Evolutionary conservation across 768 basidiomycete species (phyloP), one percentile per base, ranked within the genome.

Genomic region (Cystobasidium ongulense): DNA sequence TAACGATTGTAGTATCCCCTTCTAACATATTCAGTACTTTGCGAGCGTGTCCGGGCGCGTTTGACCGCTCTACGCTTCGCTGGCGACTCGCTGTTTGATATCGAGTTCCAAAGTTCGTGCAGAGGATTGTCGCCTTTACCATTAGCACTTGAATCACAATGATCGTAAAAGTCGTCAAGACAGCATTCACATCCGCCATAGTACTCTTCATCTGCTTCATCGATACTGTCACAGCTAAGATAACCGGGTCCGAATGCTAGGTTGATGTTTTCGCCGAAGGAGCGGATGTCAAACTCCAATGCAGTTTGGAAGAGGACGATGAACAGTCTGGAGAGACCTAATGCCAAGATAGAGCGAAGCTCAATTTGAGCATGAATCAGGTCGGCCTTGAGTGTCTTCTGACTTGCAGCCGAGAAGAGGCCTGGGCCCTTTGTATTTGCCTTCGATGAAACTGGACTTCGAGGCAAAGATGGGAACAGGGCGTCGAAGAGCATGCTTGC

Each of bases 131-230:
- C 68, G 31, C 53, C 29, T 59, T 35, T 59, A 8, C 57, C 57
- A 29, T 27, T 27, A 10, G 25, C 8, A n/a, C 36, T 38, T n/a
- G 25, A 23, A 21, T 46, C 54, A 38, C 25, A 54, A 18, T 71
- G 10, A 29, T 71, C 36, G 35, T 71, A 59, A 38, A 39, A 71
- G 17, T 71, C 68, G 18, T 71, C 68, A 3, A 71, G 29, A 59
- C 68, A 71, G 68, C 68, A 71, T 43, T 71, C 68, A 39, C 68
- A 71, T 4, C 68, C 68, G 10, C 68, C 68, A 36, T 71, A 71
- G 54, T 39, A 71, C 36, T 71, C 68, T 15, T 46, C 68, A 36
- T 71, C 68, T n/a, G 25, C 53, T 18, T 59, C 68, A 21, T 54
- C 68, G 50, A 29, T 35, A n/a, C 7, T 25, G 11, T 54, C 54